phyloP scores from a whole-genome alignment of 1,284 basidiomycete species.

The Stereum hirsutum region DNA sequence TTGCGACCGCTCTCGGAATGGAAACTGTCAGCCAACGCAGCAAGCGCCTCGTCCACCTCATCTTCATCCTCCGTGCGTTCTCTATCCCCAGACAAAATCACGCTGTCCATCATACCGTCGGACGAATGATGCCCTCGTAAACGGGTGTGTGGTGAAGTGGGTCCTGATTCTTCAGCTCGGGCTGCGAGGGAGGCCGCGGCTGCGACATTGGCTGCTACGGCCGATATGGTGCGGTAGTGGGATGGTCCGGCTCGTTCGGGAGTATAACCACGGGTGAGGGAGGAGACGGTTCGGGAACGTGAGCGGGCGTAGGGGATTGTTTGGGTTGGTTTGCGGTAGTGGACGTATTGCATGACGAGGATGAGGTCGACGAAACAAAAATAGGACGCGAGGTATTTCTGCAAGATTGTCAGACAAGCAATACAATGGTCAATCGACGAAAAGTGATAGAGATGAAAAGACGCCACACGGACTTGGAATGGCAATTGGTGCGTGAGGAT shows the following conservation, averaged over 20 bases:
- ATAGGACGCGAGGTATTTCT: slow-evolving; percentile 86
- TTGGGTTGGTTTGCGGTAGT: slow-evolving; percentile 41
- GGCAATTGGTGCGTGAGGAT: slow-evolving; percentile 88
- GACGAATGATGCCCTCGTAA: slow-evolving; percentile 17
- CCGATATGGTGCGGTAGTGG: slow-evolving; percentile 60
- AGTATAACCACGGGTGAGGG: slow-evolving; percentile 27
- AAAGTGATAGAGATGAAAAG: slow-evolving; percentile 5
- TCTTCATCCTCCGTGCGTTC: slow-evolving; percentile 31
- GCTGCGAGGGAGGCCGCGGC: slow-evolving; percentile 56
- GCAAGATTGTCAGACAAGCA: slow-evolving; percentile 4
- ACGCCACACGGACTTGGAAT: slow-evolving; percentile 62
- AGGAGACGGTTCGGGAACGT: slow-evolving; percentile 33
- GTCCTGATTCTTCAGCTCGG: slow-evolving; percentile 34
- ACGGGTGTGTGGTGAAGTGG: slow-evolving; percentile 10
- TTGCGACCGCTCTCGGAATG: slow-evolving; percentile 58
- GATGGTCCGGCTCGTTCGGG: slow-evolving; percentile 41
- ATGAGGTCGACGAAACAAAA: slow-evolving; percentile 76
- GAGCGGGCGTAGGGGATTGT: slow-evolving; percentile 27
- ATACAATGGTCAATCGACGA: slow-evolving; percentile 7
- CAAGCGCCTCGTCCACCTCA: slow-evolving; percentile 41
- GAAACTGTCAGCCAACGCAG: slow-evolving; percentile 58
- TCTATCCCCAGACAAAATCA: slow-evolving; percentile 10
- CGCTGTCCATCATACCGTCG: slow-evolving; percentile 12
- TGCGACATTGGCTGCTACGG: slow-evolving; percentile 59
- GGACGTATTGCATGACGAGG: slow-evolving; percentile 70